These are phyloP conservation scores for Mycena capillaripes DNA, from an alignment of 768 basidiomycete genomes.

Conservation along the genomic window DNA sequence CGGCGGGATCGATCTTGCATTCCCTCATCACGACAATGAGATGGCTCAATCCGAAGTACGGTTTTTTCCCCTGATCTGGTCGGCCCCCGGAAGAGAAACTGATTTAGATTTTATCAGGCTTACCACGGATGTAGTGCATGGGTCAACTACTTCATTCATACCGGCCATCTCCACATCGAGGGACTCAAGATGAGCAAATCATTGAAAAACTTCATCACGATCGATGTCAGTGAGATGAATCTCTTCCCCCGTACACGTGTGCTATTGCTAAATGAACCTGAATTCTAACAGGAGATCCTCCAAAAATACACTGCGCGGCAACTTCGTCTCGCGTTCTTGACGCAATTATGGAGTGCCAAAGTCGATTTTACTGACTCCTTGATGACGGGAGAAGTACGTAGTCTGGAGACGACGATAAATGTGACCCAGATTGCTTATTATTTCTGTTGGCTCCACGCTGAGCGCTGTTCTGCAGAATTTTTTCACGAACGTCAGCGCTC, in stretches of 20 bases:
- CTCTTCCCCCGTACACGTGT: slow-evolving; percentile 28
- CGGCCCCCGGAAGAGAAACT: too few species aligned
- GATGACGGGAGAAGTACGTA: slow-evolving; percentile 91
- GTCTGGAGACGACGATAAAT: slow-evolving; percentile 87
- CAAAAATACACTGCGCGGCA: slow-evolving; percentile 88
- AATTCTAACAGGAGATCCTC: slow-evolving; percentile 90
- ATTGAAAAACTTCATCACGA: slow-evolving; percentile 98
- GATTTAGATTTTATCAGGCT: slow-evolving; percentile 74
- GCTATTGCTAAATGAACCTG: slow-evolving; percentile 12
- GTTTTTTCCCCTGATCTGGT: slow-evolving; percentile 17
- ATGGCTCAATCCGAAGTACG: slow-evolving; percentile 94
- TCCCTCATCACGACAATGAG: slow-evolving; percentile 99
- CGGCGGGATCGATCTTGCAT: slow-evolving; percentile 96
- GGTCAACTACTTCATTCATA: slow-evolving; percentile 99
- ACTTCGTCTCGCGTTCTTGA: slow-evolving; percentile 91
- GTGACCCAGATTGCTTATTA: slow-evolving; percentile 58
- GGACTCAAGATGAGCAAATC: slow-evolving; percentile 99
- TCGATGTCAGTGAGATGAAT: slow-evolving; percentile 76
- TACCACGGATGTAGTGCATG: slow-evolving; percentile 93
- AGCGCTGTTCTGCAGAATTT: slow-evolving; percentile 78
- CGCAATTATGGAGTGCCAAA: slow-evolving; percentile 92
- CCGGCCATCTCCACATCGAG: slow-evolving; percentile 97
- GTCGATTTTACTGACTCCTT: slow-evolving; percentile 94
- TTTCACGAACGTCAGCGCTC: slow-evolving; percentile 89
- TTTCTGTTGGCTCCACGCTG: slow-evolving; percentile 29